Evolutionary conservation across 352 stramenopile genomes (phyloP), one percentile per base, ranked within the genome.

Genomic region (Pythium rishiriense): DNA sequence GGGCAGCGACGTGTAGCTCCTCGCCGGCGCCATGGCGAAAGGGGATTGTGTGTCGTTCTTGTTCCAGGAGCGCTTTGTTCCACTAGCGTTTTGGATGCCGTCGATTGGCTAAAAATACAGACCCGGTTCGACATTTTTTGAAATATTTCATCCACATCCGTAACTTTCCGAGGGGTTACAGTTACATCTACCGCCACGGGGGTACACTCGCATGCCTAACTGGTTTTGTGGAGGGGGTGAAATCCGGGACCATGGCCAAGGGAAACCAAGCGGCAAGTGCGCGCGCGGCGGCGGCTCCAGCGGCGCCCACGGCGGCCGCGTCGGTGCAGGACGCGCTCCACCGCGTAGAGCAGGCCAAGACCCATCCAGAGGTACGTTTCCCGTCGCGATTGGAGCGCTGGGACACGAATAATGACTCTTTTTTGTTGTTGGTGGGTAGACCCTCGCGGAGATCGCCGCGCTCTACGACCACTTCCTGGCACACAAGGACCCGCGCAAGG

Each of bases 391-490:
- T 59, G 8, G 8, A 22, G 39, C 52, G 1, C 31, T 24, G 4
- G 26, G 39, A 24, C 52, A 22, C n/a, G 14, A 19, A 19, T 29
- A 25, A 25, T 41, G 17, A 39, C 9, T 26, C 24, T 25, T 50
- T 21, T 35, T 3, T 26, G 10, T 19, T 43, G 6, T 51, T 21
- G 31, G 1, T 39, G 49, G 0, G 10, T 33, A 73, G 59, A 53
- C 46, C 22, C 56, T 75, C 8, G 35, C 47, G 24, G 48, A 28
- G 22, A 58, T 87, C 15, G 64, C 66, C 2, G 39, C 59, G 1
- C 54, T 91, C 47, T 91, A 87, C 58, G 43, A 39, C 8, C 54
- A 49, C 3, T 71, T 78, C 58, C 61, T 90, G 22, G n/a, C 65
- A 0, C 70, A 46, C 5, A 41, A 49, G 9, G 87, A 81, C 64